A percentile compares a stretch with the other conserved stretches of the same genome.
Evolutionary conservation across 2,329 filamentous ascomycete genomes (phyloP).

Genomic region (Aspergillus sp.): DNA sequence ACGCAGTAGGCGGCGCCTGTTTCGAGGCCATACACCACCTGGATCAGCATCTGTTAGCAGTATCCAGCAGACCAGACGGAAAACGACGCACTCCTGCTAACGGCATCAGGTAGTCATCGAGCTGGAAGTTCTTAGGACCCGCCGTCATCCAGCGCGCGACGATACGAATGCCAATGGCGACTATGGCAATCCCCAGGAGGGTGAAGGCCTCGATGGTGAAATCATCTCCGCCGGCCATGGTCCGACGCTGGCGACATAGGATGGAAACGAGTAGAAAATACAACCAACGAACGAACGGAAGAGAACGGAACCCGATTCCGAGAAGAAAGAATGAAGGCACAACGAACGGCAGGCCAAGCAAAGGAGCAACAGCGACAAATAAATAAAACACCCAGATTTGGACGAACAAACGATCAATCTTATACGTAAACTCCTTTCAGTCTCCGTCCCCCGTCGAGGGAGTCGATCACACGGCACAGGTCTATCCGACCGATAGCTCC

Average conservation of each 20-base stretch:
- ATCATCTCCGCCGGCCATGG: slow-evolving; percentile 16
- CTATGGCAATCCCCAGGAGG: slow-evolving; percentile 50
- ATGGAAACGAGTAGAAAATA: not conserved
- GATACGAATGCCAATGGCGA: slow-evolving; percentile 51
- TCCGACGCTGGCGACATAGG: not conserved
- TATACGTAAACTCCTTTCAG: not conserved
- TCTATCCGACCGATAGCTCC: not conserved
- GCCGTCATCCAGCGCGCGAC: slow-evolving; percentile 48
- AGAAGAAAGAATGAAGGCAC: not conserved
- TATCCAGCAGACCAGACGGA: too few species aligned
- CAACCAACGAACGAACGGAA: not conserved
- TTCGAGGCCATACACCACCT: slow-evolving; percentile 53
- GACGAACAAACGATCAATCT: not conserved
- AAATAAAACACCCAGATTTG: not conserved
- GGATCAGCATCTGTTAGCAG: not conserved
- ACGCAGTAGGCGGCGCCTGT: slow-evolving; percentile 51
- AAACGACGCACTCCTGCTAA: slow-evolving; percentile 50
- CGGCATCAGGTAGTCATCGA: slow-evolving; percentile 60
- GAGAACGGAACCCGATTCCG: not conserved
- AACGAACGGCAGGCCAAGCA: too few species aligned
- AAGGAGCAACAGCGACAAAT: too few species aligned
- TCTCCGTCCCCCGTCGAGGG: not conserved
- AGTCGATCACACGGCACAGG: not conserved
- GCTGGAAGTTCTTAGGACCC: slow-evolving; percentile 51
- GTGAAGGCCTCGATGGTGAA: slow-evolving; percentile 50